Evolutionary conservation across 2,329 filamentous ascomycete genomes (phyloP).

Genomic region (Cercospora zeae-maydis): DNA sequence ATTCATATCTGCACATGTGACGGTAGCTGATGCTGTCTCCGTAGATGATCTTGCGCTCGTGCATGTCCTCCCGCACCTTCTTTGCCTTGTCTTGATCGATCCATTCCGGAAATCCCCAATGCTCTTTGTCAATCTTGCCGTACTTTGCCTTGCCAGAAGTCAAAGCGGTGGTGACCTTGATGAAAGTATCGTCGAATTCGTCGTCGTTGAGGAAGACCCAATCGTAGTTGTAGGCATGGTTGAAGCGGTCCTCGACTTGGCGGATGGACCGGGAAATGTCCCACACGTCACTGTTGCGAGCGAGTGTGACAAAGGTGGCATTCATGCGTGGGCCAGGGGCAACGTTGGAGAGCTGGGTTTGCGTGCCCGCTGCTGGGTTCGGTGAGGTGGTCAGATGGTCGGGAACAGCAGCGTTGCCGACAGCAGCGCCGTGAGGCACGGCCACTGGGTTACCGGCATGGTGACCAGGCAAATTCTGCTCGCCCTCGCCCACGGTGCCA

Average conservation of each 20-base stretch:
- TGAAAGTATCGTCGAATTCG: constrained; percentile 90
- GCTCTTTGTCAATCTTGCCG: constrained; percentile 81
- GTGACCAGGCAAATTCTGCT: constrained; percentile 13
- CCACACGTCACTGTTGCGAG: constrained; percentile 91
- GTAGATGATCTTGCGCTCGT: constrained; percentile 92
- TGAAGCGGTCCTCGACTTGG: constrained; percentile 96
- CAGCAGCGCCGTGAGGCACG: constrained; percentile 16
- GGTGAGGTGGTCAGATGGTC: constrained; percentile 29
- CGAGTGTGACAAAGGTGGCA: constrained; percentile 94
- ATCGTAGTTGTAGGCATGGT: constrained; percentile 92
- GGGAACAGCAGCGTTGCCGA: not conserved
- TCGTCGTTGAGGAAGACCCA: constrained; percentile 99
- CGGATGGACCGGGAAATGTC: constrained; percentile 95
- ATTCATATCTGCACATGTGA: constrained; percentile 99
- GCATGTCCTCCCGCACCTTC: constrained; percentile 92
- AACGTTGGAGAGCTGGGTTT: constrained; percentile 38
- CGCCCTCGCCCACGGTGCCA: constrained; percentile 12
- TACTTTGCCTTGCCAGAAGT: constrained; percentile 93
- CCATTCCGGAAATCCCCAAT: constrained; percentile 95
- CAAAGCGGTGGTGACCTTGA: constrained; percentile 80
- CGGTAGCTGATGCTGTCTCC: constrained; percentile 95
- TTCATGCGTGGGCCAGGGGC: constrained; percentile 77
- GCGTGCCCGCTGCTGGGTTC: constrained; percentile 29
- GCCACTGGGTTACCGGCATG: constrained; percentile 14
- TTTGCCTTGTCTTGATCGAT: constrained; percentile 93